phyloP scores from a whole-genome alignment of 805 yeast species.

The Zygosaccharomyces bisporus region DNA sequence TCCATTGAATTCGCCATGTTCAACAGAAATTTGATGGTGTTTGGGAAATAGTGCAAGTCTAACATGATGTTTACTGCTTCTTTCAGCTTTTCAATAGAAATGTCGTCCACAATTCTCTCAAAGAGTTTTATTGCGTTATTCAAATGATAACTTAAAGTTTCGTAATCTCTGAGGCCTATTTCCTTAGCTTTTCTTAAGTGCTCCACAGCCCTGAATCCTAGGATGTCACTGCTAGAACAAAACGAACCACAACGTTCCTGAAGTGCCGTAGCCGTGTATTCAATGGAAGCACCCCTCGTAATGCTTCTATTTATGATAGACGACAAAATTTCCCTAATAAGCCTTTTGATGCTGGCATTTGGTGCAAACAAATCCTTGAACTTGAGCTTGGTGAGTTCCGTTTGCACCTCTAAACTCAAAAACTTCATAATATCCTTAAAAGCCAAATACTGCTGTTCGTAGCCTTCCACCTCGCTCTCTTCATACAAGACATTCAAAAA shows the following conservation, averaged over 20 bases:
- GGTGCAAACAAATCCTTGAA: constrained; percentile 80
- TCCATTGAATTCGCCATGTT: constrained; percentile 71
- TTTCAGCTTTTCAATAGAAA: constrained; percentile 73
- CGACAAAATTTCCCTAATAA: constrained; percentile 81
- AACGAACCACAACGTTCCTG: constrained; percentile 94
- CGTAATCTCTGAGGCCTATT: constrained; percentile 66
- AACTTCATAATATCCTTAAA: constrained; percentile 68
- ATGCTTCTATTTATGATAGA: constrained; percentile 87
- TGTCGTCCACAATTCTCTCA: constrained; percentile 72
- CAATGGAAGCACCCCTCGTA: constrained; percentile 88
- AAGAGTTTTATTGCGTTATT: constrained; percentile 71
- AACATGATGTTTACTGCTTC: constrained; percentile 78
- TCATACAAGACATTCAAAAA: constrained; percentile 78
- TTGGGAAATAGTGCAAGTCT: constrained; percentile 72
- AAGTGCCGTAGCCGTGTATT: constrained; percentile 76
- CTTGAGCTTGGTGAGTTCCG: constrained; percentile 58
- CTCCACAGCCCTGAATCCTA: constrained; percentile 91
- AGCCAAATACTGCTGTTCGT: constrained; percentile 37
- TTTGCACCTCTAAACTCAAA: constrained; percentile 64
- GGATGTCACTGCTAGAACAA: constrained; percentile 89
- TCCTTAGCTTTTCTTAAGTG: constrained; percentile 83
- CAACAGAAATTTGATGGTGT: constrained; percentile 79
- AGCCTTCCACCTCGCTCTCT: constrained; percentile 48
- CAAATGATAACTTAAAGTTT: constrained; percentile 61
- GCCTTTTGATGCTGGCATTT: constrained; percentile 45